A percentile compares a stretch with the other conserved stretches of the same genome.
These are phyloP conservation scores for Paspalum notatum DNA, from an alignment of 176 grass and related monocot genomes.

Conservation along the genomic window DNA sequence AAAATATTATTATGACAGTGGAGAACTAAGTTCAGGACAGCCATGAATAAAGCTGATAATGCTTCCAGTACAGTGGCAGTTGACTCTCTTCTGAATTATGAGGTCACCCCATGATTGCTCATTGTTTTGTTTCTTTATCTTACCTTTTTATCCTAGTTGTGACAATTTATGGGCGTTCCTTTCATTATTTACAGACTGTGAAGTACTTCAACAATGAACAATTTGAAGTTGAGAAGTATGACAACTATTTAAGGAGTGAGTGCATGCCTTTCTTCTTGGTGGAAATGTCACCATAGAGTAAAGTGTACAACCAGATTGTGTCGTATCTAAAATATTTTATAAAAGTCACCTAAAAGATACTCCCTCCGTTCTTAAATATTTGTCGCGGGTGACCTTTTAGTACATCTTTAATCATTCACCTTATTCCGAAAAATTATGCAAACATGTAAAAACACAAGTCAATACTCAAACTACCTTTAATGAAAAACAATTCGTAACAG, in stretches of 20 bases:
- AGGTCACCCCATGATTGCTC: conserved; percentile 62
- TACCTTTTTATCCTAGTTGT: conserved; percentile 23
- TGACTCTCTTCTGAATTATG: conserved; percentile 96
- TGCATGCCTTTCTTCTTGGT: conserved; percentile 33
- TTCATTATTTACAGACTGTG: conserved; percentile 72
- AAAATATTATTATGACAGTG: conserved; percentile 61
- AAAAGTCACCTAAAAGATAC: conserved; percentile 25
- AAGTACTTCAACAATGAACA: conserved; percentile 98
- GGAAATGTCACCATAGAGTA: conserved; percentile 8
- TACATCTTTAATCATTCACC: no score
- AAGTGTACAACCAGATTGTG: conserved; percentile 20
- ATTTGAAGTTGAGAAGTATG: conserved; percentile 93
- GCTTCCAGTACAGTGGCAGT: conserved; percentile 90
- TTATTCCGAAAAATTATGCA: no score
- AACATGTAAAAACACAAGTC: no score
- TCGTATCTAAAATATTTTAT: conserved; percentile 31
- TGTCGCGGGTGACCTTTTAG: no score
- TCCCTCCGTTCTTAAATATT: no score
- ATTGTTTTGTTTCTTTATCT: conserved; percentile 28
- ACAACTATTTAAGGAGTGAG: conserved; percentile 96
- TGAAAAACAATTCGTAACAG: no score
- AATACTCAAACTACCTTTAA: no score
- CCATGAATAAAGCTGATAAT: conserved; percentile 99
- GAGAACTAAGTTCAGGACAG: conserved; percentile 89
- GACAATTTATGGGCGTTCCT: conserved; percentile 43